Evolutionary conservation across 345 rosid genomes (phyloP).

Genomic region (Angophora floribunda): DNA sequence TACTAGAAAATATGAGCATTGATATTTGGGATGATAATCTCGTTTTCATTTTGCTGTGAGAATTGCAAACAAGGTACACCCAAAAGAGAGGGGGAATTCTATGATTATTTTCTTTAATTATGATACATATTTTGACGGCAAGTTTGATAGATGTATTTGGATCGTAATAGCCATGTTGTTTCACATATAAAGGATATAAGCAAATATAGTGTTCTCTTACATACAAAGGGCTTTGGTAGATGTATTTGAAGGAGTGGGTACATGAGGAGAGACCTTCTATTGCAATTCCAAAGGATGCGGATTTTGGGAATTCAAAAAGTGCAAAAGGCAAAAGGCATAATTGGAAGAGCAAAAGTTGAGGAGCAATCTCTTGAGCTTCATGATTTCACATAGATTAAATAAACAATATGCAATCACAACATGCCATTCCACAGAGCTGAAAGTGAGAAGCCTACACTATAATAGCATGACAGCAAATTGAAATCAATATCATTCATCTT

Average conservation of each 20-base stretch:
- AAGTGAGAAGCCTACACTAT: background rate
- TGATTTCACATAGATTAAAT: background rate
- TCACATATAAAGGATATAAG: background rate
- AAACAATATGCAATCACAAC: background rate
- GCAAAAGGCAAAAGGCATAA: background rate
- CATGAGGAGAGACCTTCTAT: background rate
- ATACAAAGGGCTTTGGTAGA: background rate
- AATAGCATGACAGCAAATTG: background rate
- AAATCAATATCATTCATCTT: background rate
- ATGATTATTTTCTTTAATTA: rapidly evolving
- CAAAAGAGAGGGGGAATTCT: background rate
- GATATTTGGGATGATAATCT: background rate
- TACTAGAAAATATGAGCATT: background rate
- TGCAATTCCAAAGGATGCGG: background rate
- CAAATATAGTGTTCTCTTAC: background rate
- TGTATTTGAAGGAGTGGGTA: background rate
- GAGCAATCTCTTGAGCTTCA: background rate
- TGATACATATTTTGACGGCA: background rate
- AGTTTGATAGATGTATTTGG: background rate
- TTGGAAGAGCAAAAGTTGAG: rapidly evolving
- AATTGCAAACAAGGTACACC: background rate
- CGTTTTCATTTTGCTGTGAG: background rate
- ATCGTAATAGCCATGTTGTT: background rate
- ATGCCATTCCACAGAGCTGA: no score
- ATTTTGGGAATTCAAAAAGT: background rate